Percentiles rank a stretch among this genome's conserved stretches.
Evolutionary conservation across 768 basidiomycete genomes (phyloP).

Genomic region (Phallus indusiatus): DNA sequence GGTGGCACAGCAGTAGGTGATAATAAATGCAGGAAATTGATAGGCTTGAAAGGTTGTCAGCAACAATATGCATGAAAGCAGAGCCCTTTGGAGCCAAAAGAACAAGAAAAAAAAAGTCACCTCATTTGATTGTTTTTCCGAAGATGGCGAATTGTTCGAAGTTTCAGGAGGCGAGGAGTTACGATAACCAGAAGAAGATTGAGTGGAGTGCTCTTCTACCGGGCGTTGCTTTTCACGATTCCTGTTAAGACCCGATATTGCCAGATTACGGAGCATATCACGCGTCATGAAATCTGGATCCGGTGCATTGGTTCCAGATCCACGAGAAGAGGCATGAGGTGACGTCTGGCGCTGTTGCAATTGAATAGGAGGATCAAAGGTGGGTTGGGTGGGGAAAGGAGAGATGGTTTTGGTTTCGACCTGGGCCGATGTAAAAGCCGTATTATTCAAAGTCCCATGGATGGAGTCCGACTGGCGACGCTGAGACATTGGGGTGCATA

Average conservation of each 20-base stretch:
- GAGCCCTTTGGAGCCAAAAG: neutral
- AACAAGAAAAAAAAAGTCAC: slow-evolving; percentile 1
- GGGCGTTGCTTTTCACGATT: slow-evolving; percentile 1
- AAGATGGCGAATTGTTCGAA: slow-evolving; percentile 16
- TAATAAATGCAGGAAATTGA: slow-evolving; percentile 79
- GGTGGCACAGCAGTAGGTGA: slow-evolving; percentile 82
- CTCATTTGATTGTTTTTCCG: slow-evolving; percentile 42
- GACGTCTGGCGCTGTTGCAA: slow-evolving; percentile 23
- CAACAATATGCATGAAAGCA: too few relatives aligned
- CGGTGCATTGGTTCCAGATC: slow-evolving; percentile 22
- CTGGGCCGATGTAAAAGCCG: slow-evolving; percentile 9
- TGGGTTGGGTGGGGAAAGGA: slow-evolving; percentile 33
- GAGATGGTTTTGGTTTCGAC: slow-evolving; percentile 15
- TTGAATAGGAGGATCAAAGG: slow-evolving; percentile 31
- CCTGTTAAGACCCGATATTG: slow-evolving; percentile 2
- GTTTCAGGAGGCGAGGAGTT: slow-evolving; percentile 21
- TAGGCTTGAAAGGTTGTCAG: slow-evolving; percentile 42
- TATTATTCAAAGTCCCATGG: slow-evolving; percentile 28
- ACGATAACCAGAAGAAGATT: slow-evolving; percentile 16
- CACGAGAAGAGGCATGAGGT: slow-evolving; percentile 32
- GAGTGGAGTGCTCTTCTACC: slow-evolving; percentile 1
- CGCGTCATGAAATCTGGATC: slow-evolving; percentile 15
- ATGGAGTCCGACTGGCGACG: neutral
- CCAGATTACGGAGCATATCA: slow-evolving; percentile 7
- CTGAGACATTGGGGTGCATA: slow-evolving; percentile 25